phyloP scores from a whole-genome alignment of 2,329 filamentous ascomycete species.

The Pseudonectria buxi region DNA sequence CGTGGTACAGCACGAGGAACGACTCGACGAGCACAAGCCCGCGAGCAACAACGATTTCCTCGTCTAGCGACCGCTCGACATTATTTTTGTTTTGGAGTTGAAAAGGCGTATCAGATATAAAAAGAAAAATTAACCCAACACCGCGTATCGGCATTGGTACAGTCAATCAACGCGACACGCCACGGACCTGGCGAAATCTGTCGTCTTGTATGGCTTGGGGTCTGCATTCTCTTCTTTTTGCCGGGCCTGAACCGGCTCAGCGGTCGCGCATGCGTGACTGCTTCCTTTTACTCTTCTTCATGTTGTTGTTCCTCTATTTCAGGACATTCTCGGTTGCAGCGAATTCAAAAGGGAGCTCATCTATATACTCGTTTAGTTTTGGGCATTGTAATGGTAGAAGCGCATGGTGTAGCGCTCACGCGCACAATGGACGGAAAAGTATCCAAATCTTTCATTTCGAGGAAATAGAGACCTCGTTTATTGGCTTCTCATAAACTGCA shows the following conservation, averaged over 20 bases:
- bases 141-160: not conserved
- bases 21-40: conserved; percentile 16
- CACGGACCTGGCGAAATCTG: conserved; percentile 4
- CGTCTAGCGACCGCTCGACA: conserved; percentile 7
- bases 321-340: too few relatives aligned
- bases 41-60: conserved; percentile 1
- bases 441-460: conserved; percentile 1
- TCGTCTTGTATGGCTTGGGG: conserved; percentile 1
- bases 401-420: conserved; percentile 9
- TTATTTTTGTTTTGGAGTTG: not conserved
- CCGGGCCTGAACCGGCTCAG: too few relatives aligned
- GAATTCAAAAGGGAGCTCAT: too few relatives aligned
- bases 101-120: not conserved
- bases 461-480: too few relatives aligned
- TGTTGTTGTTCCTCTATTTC: too few relatives aligned
- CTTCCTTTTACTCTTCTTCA: too few relatives aligned
- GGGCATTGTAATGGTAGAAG: conserved; percentile 5
- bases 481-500: too few relatives aligned
- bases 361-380: not conserved
- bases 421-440: conserved; percentile 1
- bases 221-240: too few relatives aligned
- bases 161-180: conserved; percentile 12
- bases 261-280: too few relatives aligned
- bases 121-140: too few relatives aligned
- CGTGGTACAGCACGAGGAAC: conserved; percentile 26